Evolutionary conservation across 1,284 basidiomycete genomes (phyloP), one percentile per base, ranked within the genome.

Genomic region (Ustilago bromivora): DNA sequence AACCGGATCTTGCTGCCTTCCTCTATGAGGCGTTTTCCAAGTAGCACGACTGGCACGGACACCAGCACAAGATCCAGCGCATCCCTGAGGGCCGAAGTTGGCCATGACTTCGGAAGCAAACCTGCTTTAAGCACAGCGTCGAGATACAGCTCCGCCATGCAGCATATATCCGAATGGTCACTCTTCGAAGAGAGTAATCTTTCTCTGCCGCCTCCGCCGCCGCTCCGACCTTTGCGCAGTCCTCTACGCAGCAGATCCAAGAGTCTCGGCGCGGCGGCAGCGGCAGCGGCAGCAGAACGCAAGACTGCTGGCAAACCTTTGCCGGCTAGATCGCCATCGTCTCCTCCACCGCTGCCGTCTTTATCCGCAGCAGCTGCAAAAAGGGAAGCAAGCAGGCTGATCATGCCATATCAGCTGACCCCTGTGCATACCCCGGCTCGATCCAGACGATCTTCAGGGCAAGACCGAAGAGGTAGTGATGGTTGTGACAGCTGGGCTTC

Each of bases 1-100:
- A n/a, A 60, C 15, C 53, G 60, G 35, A 63, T 78, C 15, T 32
- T 73, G 61, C 66, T 73, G 46, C 66, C 66, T 10, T 65, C 61
- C 9, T 61, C 71, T 11, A 68, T 68, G 71, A 73, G 61, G 46
- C 60, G 66, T 11, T 43, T 41, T 43, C 51, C 61, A 15, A 69
- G 66, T 52, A 69, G 52, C 13, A 63, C 51, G 9, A 49, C 51
- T 15, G 66, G 59, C 5, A 46, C n/a, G 38, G 66, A 69, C 10
- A 35, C 40, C 3, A 54, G 49, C 55, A 69, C 59, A 31, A 28
- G 57, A 13, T 59, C 61, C 7, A 63, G 43, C 38, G 57, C 55
- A 28, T 69, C 66, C 23, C 61, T 69, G 41, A 61, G n/a, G 23
- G 62, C 68, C 28, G 35, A 65, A 4, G 32, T 61, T 12, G 68